Conservation (phyloP, 441 rosid species). For the Melastoma candidum region DNA sequence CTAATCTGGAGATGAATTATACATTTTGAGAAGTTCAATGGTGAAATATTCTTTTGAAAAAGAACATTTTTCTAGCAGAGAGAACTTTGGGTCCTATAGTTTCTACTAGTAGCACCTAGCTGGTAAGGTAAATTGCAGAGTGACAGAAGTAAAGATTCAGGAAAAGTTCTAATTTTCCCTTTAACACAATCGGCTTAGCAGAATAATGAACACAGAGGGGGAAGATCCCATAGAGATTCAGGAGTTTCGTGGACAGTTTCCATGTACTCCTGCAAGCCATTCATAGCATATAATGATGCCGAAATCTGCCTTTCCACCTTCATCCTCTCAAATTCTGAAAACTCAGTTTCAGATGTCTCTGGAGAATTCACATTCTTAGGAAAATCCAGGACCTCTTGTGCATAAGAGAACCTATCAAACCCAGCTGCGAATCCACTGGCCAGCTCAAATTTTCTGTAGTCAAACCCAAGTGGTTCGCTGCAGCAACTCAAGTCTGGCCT, state of each 20-base stretch:
- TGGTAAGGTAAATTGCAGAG: too few relatives aligned
- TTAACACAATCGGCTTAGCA: constrained; percentile 4
- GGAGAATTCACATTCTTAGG: constrained; percentile 21
- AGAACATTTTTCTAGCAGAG: too few relatives aligned
- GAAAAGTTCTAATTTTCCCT: not conserved
- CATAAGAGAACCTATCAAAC: constrained; percentile 34
- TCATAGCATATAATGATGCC: constrained; percentile 60
- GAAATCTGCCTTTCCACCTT: constrained; percentile 66
- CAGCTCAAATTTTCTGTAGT: constrained; percentile 20
- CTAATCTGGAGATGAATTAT: too few relatives aligned
- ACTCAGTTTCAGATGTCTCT: constrained; percentile 20
- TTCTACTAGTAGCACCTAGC: too few relatives aligned
- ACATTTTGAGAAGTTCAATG: too few relatives aligned
- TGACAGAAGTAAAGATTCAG: not conserved
- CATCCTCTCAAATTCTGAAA: constrained; percentile 59
- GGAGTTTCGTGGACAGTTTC: constrained; percentile 36
- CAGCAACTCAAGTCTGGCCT: constrained; percentile 54
- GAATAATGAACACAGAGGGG: constrained; percentile 40
- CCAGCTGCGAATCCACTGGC: constrained; percentile 23
- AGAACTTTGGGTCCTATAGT: too few relatives aligned
- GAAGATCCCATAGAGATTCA: constrained; percentile 70
- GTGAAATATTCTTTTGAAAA: too few relatives aligned
- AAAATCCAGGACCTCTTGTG: constrained; percentile 36
- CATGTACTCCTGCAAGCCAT: constrained; percentile 59
- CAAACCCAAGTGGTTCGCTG: constrained; percentile 21